phyloP scores from a whole-genome alignment of 306 rosid genomes.

The Rubus parviflorus region DNA sequence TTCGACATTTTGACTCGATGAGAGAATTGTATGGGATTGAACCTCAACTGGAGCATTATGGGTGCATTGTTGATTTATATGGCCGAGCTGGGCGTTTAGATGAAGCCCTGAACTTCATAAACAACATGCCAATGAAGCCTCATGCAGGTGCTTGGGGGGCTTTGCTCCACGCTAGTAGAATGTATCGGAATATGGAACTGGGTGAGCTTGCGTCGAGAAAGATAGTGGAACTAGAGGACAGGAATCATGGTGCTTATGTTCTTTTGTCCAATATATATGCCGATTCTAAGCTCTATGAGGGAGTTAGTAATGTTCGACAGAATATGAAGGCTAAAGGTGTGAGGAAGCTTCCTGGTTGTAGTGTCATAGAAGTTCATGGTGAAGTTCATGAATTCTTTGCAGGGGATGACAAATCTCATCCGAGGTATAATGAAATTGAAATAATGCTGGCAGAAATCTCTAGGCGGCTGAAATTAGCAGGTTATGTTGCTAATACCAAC shows the following conservation, averaged over 20 bases:
- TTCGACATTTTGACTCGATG: conserved; percentile 51
- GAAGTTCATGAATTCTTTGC: conserved; percentile 64
- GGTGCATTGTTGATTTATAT: conserved; percentile 65
- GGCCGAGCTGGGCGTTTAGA: conserved; percentile 55
- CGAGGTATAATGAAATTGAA: conserved; percentile 47
- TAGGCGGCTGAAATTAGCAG: conserved; percentile 37
- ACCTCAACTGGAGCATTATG: conserved; percentile 58
- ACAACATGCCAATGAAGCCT: conserved; percentile 61
- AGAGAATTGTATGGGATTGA: conserved; percentile 41
- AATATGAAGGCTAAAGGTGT: conserved; percentile 53
- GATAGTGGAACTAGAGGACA: conserved; percentile 53
- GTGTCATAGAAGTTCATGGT: conserved; percentile 60
- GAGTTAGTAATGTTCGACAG: conserved; percentile 38
- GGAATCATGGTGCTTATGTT: conserved; percentile 55
- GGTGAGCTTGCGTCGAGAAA: conserved; percentile 50
- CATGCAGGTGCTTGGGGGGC: conserved; percentile 70
- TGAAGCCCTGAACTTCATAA: conserved; percentile 57
- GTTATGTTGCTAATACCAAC: conserved; percentile 49
- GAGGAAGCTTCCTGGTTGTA: conserved; percentile 65
- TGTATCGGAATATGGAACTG: conserved; percentile 44
- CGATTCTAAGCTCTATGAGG: conserved; percentile 52
- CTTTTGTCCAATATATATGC: conserved; percentile 62
- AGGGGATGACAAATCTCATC: conserved; percentile 61
- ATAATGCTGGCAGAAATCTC: conserved; percentile 51
- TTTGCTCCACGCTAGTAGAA: conserved; percentile 58